Evolutionary conservation across 2,329 filamentous ascomycete genomes (phyloP), one percentile per base, ranked within the genome.

Genomic region (Mycocentrospora acerina): DNA sequence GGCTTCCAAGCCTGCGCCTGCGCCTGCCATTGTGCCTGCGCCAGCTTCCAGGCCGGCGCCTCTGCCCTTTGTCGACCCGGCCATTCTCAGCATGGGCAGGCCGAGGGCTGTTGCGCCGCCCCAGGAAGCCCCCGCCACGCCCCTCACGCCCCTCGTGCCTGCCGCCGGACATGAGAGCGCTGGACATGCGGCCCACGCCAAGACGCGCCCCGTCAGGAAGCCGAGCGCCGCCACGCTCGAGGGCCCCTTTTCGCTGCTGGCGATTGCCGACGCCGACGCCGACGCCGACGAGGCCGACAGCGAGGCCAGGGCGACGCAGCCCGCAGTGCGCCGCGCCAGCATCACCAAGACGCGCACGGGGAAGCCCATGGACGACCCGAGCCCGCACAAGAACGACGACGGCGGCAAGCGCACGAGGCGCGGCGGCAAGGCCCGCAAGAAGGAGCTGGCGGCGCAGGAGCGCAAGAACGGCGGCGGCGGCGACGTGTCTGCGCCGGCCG

Each of bases 71-170:
- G 77, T 84, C n/a, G 88, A 94, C 55, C 88, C 88, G 9, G 88
- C 88, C 3, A 94, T 94, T 38, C 63, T 94, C 30, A 90, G 87
- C 60, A 79, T 88, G 61, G 66, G 66, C 14, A 73, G 65, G n/a
- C n/a, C n/a, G 43, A 53, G 56, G 55, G 44, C 66, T 11, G 37
- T 51, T 28, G 49, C 53, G 19, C 48, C 50, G 16, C 60, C 62
- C 2, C 63, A 62, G 34, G 64, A 68, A 48, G 67, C 65, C 12
- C 66, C 71, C 13, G 66, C 71, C 6, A 72, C 69, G 16, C 71
- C 71, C 0, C 66, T 72, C 39, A 73, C 72, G 48, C 62, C 68
- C n/a, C n/a, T n/a, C 11, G 52, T 11, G 50, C 64, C 32, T 32
- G 57, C n/a, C n/a, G n/a, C n/a, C n/a, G n/a, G n/a, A n/a, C n/a